Base-by-base conservation (phyloP, 129 eudicot species). In the Glebionis coronaria region DNA sequence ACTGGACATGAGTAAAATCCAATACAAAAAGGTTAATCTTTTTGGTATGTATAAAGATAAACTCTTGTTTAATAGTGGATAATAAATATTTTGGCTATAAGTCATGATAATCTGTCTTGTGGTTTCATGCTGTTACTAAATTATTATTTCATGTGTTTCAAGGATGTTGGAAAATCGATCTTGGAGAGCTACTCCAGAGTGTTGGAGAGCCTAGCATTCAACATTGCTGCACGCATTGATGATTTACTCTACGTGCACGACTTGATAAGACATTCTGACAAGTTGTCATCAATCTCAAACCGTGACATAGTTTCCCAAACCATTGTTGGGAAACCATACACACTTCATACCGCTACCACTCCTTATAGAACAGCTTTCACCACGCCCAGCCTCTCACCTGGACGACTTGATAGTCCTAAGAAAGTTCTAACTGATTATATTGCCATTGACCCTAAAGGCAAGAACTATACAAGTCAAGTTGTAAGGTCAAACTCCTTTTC, bases 101-200 rank as follows among this genome's bases (percentile, higher is more conserved):
- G 40, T 31, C 40, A 31, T 31, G 29, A 19, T 16, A 57, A n/a
- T n/a, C n/a, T n/a, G 14, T 25, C 62, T 27, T 57, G 0, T 7
- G 23, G 9, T 63, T 20, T 44, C 15, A 4, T 65, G 23, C n/a
- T 8, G 3, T 65, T 15, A 1, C 31, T 29, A n/a, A 51, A 20
- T 18, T 60, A 20, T 13, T 12, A 16, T 19, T 44, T 73, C 25
- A 25, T 5, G 4, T 62, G 56, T 18, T 72, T 4, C 29, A 89
- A 31, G 96, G 96, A 89, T 70, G 93, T 89, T 54, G 96, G 96
- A 31, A 89, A 85, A 74, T 85, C 96, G 52, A 83, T 89, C 15
- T 63, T 89, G 65, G 96, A 89, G 80, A 85, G 96, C 82, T 89
- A 85, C 80, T 89, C 96, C 9, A 81, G 96, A 61, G 96, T 89